Base-by-base conservation (phyloP, 2,329 filamentous ascomycete species). In the Diaporthe velutina region DNA sequence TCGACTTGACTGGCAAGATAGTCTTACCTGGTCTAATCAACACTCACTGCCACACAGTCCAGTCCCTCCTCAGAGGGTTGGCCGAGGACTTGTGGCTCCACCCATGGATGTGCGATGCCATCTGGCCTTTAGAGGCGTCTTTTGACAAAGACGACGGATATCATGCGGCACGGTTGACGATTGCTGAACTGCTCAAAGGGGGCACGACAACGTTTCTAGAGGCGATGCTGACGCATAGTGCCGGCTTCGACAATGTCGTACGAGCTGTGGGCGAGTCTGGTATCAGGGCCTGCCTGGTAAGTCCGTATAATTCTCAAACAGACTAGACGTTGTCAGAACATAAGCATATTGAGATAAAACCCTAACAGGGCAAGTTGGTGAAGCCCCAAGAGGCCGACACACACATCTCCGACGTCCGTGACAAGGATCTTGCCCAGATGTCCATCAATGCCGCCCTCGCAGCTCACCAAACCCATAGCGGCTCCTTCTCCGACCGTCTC, bases 201-300 rank as follows among this genome's bases (percentile, higher is more conserved):
- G 87, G 87, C 0, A 88, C 87, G 5, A 89, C 87, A 3, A 87
- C 85, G 76, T 89, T 89, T 75, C 80, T 89, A 8, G 87, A 89
- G 78, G 87, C 86, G 55, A 88, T 89, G 87, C 83, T 87, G 72
- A 81, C 80, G 10, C 77, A 78, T 72, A 60, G 78, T 12, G 78
- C 75, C 71, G 80, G 79, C 3, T 75, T 82, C 58, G 79, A 70
- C 45, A 79, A 80, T 48, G 78, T 78, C 1, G 78, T 77, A 7
- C 42, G 73, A 4, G 78, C 77, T 6, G 78, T 78, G 28, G 52
- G 57, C 6, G 78, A 79, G 48, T 77, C 64, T 68, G 78, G 78
- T 17, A 77, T 78, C 15, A 75, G 78, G 13, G 78, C 78, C 5
- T 79, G 78, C 54, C 74, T 81, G 50, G 79, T 79, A 60, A 48